A percentile compares a stretch with the other conserved stretches of the same genome.
phyloP scores from a whole-genome alignment of 176 grass and related monocot species.

The Triticum urartu region DNA sequence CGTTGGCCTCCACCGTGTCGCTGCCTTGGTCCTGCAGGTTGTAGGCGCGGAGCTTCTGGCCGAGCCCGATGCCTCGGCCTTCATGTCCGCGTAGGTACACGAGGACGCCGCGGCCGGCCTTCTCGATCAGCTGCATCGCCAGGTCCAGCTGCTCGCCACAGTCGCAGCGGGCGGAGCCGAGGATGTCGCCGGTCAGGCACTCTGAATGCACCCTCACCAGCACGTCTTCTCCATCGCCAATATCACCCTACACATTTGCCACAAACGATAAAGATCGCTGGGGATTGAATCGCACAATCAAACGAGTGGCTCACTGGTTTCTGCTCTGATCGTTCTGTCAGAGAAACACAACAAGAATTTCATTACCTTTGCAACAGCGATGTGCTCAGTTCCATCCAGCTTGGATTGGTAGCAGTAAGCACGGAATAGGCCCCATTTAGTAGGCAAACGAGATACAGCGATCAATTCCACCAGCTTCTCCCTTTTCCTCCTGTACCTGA shows the following conservation, averaged over 20 bases:
- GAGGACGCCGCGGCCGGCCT: constrained; percentile 77
- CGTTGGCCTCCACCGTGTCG: constrained; percentile 90
- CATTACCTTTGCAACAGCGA: constrained; percentile 75
- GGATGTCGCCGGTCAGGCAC: constrained; percentile 89
- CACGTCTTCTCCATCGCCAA: constrained; percentile 64
- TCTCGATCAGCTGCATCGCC: constrained; percentile 76
- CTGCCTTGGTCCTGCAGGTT: constrained; percentile 88
- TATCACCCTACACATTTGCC: constrained; percentile 50
- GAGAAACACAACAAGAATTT: neutral
- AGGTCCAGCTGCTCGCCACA: constrained; percentile 86
- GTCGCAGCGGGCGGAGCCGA: constrained; percentile 80
- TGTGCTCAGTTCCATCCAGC: constrained; percentile 86
- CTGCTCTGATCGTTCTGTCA: neutral
- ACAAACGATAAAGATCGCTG: neutral
- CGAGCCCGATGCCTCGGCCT: constrained; percentile 87
- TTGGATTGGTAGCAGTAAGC: constrained; percentile 91
- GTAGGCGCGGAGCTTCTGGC: constrained; percentile 82
- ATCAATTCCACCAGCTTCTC: constrained; percentile 89
- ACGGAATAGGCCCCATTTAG: constrained; percentile 93
- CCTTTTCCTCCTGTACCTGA: constrained; percentile 85
- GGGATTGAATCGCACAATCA: neutral
- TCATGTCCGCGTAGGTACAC: constrained; percentile 95
- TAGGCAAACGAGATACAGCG: constrained; percentile 74
- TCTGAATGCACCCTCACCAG: constrained; percentile 92
- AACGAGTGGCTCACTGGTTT: no score